These are phyloP conservation scores for Hyphodiscus sp. DNA, from an alignment of 2,329 filamentous ascomycete species.

Conservation along the genomic window DNA sequence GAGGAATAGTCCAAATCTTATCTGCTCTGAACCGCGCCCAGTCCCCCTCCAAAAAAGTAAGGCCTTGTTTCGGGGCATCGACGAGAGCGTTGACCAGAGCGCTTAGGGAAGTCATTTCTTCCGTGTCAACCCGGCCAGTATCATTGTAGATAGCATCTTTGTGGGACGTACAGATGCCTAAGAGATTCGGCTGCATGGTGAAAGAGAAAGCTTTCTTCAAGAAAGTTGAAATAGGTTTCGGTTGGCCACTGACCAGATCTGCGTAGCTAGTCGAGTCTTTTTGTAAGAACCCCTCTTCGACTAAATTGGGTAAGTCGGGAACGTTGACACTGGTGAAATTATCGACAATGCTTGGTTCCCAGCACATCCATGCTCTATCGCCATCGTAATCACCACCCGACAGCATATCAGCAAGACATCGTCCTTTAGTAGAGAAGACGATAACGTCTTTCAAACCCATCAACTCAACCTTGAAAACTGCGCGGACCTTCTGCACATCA, in stretches of 20 bases:
- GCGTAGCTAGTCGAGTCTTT: constrained; percentile 39
- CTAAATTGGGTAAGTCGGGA: constrained; percentile 39
- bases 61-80: constrained; percentile 51
- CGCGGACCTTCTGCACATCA: constrained; percentile 64
- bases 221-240: constrained; percentile 33
- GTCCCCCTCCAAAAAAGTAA: constrained; percentile 38
- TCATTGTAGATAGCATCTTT: constrained; percentile 59
- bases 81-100: constrained; percentile 47
- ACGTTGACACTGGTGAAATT: constrained; percentile 59
- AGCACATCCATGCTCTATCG: constrained; percentile 72
- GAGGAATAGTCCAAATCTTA: constrained; percentile 7
- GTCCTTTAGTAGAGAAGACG: constrained; percentile 63
- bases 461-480: constrained; percentile 52
- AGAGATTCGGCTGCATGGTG: constrained; percentile 46
- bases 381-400: constrained; percentile 81
- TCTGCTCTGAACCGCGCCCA: constrained; percentile 33
- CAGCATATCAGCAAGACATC: constrained; percentile 60
- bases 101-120: constrained; percentile 42
- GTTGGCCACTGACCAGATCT: constrained; percentile 10
- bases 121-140: constrained; percentile 41
- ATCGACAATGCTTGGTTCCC: constrained; percentile 58
- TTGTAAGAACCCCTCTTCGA: constrained; percentile 41
- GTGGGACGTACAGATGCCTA: constrained; percentile 59
- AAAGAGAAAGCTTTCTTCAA: constrained; percentile 50
- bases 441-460: constrained; percentile 70